These are phyloP conservation scores for Taiozyma sp. DNA, from an alignment of 1,139 yeast species.

Conservation along the genomic window DNA sequence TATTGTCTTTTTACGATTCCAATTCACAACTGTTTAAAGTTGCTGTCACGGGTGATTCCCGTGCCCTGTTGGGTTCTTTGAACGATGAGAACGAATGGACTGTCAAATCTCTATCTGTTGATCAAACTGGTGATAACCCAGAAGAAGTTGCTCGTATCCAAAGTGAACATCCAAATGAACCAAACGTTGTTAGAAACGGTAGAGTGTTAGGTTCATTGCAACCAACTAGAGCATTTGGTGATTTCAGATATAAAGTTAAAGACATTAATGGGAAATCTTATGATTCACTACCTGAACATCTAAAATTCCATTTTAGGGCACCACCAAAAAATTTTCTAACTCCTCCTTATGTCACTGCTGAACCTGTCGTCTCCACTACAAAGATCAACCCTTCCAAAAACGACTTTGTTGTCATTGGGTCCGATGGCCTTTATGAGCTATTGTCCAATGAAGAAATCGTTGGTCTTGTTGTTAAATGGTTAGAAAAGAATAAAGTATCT, in stretches of 20 bases:
- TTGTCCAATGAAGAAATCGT: constrained; percentile 90
- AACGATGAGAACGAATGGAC: constrained; percentile 72
- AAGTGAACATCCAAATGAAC: constrained; percentile 89
- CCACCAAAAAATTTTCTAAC: constrained; percentile 76
- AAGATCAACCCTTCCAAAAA: constrained; percentile 66
- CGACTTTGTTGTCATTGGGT: constrained; percentile 87
- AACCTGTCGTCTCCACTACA: constrained; percentile 86
- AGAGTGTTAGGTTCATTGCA: constrained; percentile 92
- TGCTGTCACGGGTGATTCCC: constrained; percentile 95
- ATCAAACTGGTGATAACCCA: constrained; percentile 92
- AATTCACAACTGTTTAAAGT: constrained; percentile 68
- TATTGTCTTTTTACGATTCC: constrained; percentile 83
- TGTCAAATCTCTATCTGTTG: constrained; percentile 80
- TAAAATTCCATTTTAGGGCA: constrained; percentile 78
- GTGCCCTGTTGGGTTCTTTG: constrained; percentile 82
- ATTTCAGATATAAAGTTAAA: constrained; percentile 84
- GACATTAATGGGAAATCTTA: constrained; percentile 39
- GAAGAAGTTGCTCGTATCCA: constrained; percentile 82
- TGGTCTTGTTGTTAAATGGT: constrained; percentile 91
- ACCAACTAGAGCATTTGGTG: constrained; percentile 97
- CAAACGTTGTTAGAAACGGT: constrained; percentile 79
- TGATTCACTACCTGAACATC: constrained; percentile 69
- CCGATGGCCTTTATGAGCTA: constrained; percentile 93
- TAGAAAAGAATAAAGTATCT: constrained; percentile 49
- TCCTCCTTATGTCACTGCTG: constrained; percentile 98